Evolutionary conservation across 768 basidiomycete species (phyloP).

Genomic region (Suillus luteus): DNA sequence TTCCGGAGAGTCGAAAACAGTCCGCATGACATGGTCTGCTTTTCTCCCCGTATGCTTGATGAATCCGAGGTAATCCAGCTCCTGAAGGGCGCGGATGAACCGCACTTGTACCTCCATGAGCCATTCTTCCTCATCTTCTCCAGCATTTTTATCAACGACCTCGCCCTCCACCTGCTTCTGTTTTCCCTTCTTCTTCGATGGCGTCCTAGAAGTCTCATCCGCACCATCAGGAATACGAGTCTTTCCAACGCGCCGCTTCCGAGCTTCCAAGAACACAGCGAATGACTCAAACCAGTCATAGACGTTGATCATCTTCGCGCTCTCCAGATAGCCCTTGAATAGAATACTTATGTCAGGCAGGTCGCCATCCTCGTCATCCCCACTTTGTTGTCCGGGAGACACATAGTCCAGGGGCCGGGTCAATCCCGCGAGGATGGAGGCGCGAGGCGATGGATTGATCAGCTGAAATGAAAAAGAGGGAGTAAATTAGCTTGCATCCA

Average conservation of each 20-base stretch:
- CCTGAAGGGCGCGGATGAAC: slow-evolving; percentile 79
- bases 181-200: slow-evolving; percentile 28
- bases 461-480: slow-evolving; percentile 40
- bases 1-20: slow-evolving; percentile 54
- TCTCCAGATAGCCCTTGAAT: slow-evolving; percentile 75
- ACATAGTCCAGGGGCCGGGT: slow-evolving; percentile 56
- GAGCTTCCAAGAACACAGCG: slow-evolving; percentile 61
- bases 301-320: slow-evolving; percentile 81
- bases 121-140: slow-evolving; percentile 51
- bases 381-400: slow-evolving; percentile 9
- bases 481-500: slow-evolving; percentile 6
- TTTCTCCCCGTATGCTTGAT: slow-evolving; percentile 80
- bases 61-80: slow-evolving; percentile 79
- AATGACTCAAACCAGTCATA: slow-evolving; percentile 91
- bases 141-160: slow-evolving; percentile 23
- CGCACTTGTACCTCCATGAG: slow-evolving; percentile 69
- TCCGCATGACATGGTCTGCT: slow-evolving; percentile 72
- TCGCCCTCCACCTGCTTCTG: slow-evolving; percentile 36
- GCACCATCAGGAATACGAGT: background rate
- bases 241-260: slow-evolving; percentile 34
- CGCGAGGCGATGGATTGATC: slow-evolving; percentile 69
- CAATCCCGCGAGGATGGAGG: slow-evolving; percentile 61
- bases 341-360: slow-evolving; percentile 78
- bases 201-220: slow-evolving; percentile 17
- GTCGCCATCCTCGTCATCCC: slow-evolving; percentile 26